Base-by-base conservation (phyloP, 257 asterid species). In the Jasminum sambac region DNA sequence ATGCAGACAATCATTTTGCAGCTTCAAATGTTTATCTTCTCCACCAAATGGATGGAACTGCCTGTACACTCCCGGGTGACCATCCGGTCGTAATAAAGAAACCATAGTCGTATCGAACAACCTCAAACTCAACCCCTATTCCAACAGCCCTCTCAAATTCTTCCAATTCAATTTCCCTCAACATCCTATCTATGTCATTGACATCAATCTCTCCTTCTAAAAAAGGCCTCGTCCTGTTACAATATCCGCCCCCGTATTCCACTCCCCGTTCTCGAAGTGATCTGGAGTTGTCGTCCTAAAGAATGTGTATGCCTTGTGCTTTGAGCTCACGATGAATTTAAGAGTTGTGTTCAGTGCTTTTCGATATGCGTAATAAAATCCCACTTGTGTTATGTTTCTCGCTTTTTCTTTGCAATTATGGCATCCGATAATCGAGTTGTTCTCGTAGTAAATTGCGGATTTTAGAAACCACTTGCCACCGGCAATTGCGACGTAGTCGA, bases 1-100 rank as follows among this genome's bases (percentile, higher is more conserved):
- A 23, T 95, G 99, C 52, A 95, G 66, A 76, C 99, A 95, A 67
- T 95, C 99, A 79, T 91, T 91, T 74, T 91, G 98, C 37, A 88
- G 71, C 70, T 80, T 70, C 11, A 72, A 86, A 63, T 83, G 37
- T 75, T 64, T 68, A 63, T 75, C 88, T 64, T 81, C 84, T 58
- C 83, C 83, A 0, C 77, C 84, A 34, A 84, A 89, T 0, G 99
- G 98, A 25, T 88, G 91, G 44, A 83, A 83, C 72, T 86, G 75
- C 73, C 96, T 68, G 69, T 87, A 87, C n/a, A 72, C 85, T 57
- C 91, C 96, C 0, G 94, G 94, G 61, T 89, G 96, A 57, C 96
- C 96, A 16, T 89, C 96, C 1, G 94, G 90, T 65, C 96, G 84
- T 79, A 85, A 42, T 43, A 87, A 65, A 3, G 96, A 87, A 55